Evolutionary conservation across 2,329 filamentous ascomycete genomes (phyloP).

Genomic region (Cladosporium sp.): DNA sequence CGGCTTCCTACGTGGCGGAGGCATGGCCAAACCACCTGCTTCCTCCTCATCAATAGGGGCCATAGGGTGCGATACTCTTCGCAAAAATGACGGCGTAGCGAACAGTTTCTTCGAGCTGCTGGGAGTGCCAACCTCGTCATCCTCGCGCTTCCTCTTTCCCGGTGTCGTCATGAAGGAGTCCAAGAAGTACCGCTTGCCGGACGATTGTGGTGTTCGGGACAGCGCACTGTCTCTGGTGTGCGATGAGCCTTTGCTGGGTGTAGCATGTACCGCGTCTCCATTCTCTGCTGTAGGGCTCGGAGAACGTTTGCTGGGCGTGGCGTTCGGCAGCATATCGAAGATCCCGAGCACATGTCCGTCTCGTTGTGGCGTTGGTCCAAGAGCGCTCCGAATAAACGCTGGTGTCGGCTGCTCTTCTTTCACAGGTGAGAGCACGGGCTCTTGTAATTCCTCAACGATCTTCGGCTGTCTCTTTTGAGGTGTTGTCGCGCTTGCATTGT

Average conservation of each 20-base stretch:
- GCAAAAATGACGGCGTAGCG: constrained; percentile 65
- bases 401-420: constrained; percentile 26
- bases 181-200: constrained; percentile 55
- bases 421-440: constrained; percentile 8
- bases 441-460: constrained; percentile 1
- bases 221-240: constrained; percentile 14
- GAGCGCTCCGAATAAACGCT: constrained; percentile 26
- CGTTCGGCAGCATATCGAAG: constrained; percentile 57
- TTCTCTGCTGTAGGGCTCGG: constrained; percentile 1
- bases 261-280: constrained; percentile 27
- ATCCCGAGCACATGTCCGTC: constrained; percentile 71
- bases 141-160: constrained; percentile 42
- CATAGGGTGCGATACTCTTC: constrained; percentile 45
- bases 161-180: constrained; percentile 60
- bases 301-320: constrained; percentile 17
- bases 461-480: constrained; percentile 7
- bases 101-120: constrained; percentile 38
- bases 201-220: constrained; percentile 44
- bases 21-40: constrained; percentile 34
- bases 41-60: constrained; percentile 55
- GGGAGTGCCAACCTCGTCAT: constrained; percentile 27
- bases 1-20: constrained; percentile 11
- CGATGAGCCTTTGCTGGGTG: constrained; percentile 31
- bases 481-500: constrained; percentile 4
- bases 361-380: constrained; percentile 74